These are phyloP conservation scores for Monosporascus sp. DNA, from an alignment of 2,329 filamentous ascomycete species.

Conservation along the genomic window DNA sequence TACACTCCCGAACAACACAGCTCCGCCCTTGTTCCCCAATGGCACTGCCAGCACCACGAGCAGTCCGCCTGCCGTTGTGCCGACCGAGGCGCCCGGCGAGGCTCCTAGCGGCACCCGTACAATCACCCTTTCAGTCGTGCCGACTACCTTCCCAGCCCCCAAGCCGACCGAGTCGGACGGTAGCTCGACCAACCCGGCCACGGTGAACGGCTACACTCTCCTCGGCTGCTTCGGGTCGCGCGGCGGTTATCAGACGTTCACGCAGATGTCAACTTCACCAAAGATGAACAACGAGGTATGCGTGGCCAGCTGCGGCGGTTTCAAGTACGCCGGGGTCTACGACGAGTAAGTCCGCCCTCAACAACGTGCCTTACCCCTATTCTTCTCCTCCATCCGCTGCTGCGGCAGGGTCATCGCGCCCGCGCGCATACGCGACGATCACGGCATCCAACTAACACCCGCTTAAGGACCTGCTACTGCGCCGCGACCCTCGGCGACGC, in stretches of 20 bases:
- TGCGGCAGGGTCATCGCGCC: neutral
- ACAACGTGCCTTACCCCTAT: neutral
- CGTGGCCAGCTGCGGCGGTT: slow-evolving; percentile 29
- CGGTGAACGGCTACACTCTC: slow-evolving; percentile 16
- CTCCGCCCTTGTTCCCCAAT: neutral
- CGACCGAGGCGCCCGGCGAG: neutral
- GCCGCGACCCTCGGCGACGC: slow-evolving; percentile 35
- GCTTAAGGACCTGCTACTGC: slow-evolving; percentile 38
- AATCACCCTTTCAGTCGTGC: slow-evolving; percentile 16
- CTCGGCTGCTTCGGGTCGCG: slow-evolving; percentile 37
- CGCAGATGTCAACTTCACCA: slow-evolving; percentile 17
- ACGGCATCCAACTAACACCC: neutral
- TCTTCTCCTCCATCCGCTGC: neutral
- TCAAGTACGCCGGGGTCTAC: slow-evolving; percentile 35
- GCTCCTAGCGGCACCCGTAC: slow-evolving; percentile 20
- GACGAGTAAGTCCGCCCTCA: slow-evolving; percentile 20
- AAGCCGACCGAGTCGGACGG: slow-evolving; percentile 13
- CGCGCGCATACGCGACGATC: neutral
- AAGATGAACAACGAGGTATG: slow-evolving; percentile 38
- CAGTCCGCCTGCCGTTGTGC: neutral
- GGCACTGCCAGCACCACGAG: slow-evolving; percentile 4
- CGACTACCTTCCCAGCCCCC: slow-evolving; percentile 11
- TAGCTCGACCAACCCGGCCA: slow-evolving; percentile 8
- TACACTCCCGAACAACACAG: slow-evolving; percentile 4
- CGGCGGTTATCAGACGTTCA: slow-evolving; percentile 31